These are phyloP conservation scores for Trematosphaeria pertusa DNA, from an alignment of 2,329 filamentous ascomycete species.

Conservation along the genomic window DNA sequence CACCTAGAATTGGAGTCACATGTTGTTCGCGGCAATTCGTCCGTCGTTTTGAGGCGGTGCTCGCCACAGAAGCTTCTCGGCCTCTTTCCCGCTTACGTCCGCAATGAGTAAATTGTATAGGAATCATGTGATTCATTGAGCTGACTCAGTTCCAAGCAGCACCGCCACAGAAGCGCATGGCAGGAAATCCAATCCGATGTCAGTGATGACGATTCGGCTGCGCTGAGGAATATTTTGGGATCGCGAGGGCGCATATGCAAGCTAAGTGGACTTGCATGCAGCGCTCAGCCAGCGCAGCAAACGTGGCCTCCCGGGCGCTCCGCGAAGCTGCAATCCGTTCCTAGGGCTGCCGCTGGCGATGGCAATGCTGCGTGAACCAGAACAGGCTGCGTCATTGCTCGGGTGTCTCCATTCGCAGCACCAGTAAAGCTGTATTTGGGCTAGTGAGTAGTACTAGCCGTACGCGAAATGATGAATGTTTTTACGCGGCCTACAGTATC, in stretches of 20 bases:
- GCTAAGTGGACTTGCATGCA: conserved; percentile 38
- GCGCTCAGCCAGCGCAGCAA: conserved; percentile 41
- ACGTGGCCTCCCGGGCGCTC: conserved; percentile 39
- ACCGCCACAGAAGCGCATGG: conserved; percentile 38
- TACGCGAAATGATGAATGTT: too few relatives aligned
- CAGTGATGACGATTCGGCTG: conserved; percentile 26
- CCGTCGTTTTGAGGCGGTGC: conserved; percentile 11
- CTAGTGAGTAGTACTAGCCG: too few relatives aligned
- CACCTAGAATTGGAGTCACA: neutral
- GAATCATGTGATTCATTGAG: conserved; percentile 33
- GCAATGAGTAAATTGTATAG: conserved; percentile 19
- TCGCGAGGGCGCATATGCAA: conserved; percentile 34
- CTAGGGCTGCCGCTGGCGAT: conserved; percentile 26
- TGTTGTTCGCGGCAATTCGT: conserved; percentile 13
- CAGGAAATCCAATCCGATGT: conserved; percentile 15
- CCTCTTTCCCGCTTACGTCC: neutral
- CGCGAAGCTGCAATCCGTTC: conserved; percentile 27
- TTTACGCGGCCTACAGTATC: conserved; percentile 2
- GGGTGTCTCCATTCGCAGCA: conserved; percentile 1
- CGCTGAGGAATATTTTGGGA: conserved; percentile 38
- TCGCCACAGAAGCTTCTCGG: conserved; percentile 1
- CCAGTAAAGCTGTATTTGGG: neutral
- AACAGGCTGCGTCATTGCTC: conserved; percentile 35
- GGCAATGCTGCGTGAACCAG: conserved; percentile 31
- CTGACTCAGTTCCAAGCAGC: conserved; percentile 25